Conservation (phyloP, 2,329 filamentous ascomycete genomes). For the Cladophialophora carrionii region DNA sequence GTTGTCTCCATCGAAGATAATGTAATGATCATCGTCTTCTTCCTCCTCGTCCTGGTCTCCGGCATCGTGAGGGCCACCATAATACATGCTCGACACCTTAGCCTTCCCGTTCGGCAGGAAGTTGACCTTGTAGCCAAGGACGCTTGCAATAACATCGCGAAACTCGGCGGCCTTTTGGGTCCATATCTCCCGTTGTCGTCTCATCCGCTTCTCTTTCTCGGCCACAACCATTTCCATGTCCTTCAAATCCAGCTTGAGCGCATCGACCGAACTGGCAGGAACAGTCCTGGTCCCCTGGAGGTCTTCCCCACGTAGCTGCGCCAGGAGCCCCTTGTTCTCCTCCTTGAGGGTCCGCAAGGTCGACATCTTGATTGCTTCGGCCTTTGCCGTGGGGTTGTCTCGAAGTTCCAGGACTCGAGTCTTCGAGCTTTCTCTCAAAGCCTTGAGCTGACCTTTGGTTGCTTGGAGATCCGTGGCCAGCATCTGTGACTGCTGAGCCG, state of each 20-base stretch:
- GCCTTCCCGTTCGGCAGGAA: slow-evolving; percentile 98
- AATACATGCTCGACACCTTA: slow-evolving; percentile 83
- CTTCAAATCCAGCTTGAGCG: slow-evolving; percentile 73
- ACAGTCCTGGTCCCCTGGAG: slow-evolving; percentile 62
- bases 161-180: slow-evolving; percentile 89
- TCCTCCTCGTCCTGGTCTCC: slow-evolving; percentile 42
- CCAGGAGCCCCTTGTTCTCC: slow-evolving; percentile 82
- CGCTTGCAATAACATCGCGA: slow-evolving; percentile 87
- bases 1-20: slow-evolving; percentile 87
- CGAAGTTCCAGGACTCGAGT: slow-evolving; percentile 84
- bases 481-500: slow-evolving; percentile 71
- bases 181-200: slow-evolving; percentile 91
- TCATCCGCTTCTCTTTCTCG: slow-evolving; percentile 74
- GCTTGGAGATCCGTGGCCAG: slow-evolving; percentile 77
- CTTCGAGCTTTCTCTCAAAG: slow-evolving; percentile 68
- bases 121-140: slow-evolving; percentile 91
- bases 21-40: slow-evolving; percentile 59
- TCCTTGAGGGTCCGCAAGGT: slow-evolving; percentile 76
- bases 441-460: slow-evolving; percentile 70
- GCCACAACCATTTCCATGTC: slow-evolving; percentile 72
- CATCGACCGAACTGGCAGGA: slow-evolving; percentile 74
- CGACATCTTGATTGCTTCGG: slow-evolving; percentile 78
- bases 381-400: slow-evolving; percentile 87
- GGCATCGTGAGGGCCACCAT: slow-evolving; percentile 70
- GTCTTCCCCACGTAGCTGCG: slow-evolving; percentile 63